Base-by-base conservation (phyloP, 345 rosid genomes). In the Moricandia moricandioides region DNA sequence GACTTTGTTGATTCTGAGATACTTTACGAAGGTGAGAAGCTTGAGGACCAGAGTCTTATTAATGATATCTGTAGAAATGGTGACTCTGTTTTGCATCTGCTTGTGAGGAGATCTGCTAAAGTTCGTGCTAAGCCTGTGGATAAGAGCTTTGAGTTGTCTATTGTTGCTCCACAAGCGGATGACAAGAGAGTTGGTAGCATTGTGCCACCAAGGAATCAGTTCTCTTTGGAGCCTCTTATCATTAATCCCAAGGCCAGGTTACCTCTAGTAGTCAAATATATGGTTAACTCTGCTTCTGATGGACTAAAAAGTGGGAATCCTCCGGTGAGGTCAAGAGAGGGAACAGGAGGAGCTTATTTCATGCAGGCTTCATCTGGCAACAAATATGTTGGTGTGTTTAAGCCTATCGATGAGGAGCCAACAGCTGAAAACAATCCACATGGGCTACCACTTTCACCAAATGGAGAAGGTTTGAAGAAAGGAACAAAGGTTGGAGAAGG, bases 391-490 rank as follows among this genome's bases (percentile, higher is more conserved):
- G 86, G 96, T 66, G 93, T 92, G 34, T 90, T 92, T 78, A 92
- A 92, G 85, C 98, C 98, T 29, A 79, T 83, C 8, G 96, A 92
- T 63, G 98, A 92, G 73, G 98, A 92, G 66, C 98, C 98, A 21
- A 80, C 88, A 83, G 93, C 98, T 21, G 83, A 84, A 55, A 92
- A 90, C 82, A 92, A 92, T 30, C 98, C 95, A 7, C 84, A 66
- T 10, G 91, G 92, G 5, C 72, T 92, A 72, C 93, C 93, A 2
- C n/a, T 84, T 60, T 90, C 98, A 0, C 57, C 74, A 6, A 84
- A 73, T 54, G 95, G 96, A 13, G 92, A 88, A 85, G 98, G 96
- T 58, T 81, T 92, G 81, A 90, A 90, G 84, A 92, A 88, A 84
- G 98, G 96, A 29, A 92, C 96, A n/a, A 75, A 85, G 56, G 96